These are phyloP conservation scores for Phytophthora pisi DNA, from an alignment of 352 stramenopile species.

Conservation along the genomic window DNA sequence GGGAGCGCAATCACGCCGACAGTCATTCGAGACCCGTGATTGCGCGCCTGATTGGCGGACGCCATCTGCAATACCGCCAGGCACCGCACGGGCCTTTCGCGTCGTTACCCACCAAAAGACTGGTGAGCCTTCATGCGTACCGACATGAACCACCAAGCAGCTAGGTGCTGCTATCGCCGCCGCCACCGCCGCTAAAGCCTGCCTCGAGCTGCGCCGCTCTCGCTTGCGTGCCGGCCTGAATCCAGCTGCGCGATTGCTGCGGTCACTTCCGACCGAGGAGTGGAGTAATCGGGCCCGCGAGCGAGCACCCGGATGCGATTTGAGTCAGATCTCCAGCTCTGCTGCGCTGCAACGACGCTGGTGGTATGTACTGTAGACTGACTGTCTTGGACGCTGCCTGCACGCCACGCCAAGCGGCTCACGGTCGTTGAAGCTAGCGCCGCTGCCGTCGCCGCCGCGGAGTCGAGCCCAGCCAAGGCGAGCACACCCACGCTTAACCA, in stretches of 20 bases:
- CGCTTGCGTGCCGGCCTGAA: slow-evolving; percentile 5
- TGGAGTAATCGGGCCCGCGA: slow-evolving; percentile 20
- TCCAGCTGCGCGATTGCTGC: slow-evolving; percentile 24
- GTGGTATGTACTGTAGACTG: background rate
- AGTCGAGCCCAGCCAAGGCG: background rate
- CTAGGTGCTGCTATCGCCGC: no score
- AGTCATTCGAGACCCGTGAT: slow-evolving; percentile 20
- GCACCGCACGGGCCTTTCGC: slow-evolving; percentile 23
- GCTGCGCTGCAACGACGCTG: background rate
- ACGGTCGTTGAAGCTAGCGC: background rate
- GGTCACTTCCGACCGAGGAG: slow-evolving; percentile 1
- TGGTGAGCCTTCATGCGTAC: background rate
- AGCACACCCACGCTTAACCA: background rate
- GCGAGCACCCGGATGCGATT: slow-evolving; percentile 5
- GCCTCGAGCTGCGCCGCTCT: background rate
- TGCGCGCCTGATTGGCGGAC: slow-evolving; percentile 11
- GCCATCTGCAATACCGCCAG: slow-evolving; percentile 13
- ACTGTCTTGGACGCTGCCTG: background rate
- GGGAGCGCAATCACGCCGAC: slow-evolving; percentile 20
- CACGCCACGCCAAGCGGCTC: background rate
- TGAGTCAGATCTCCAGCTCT: background rate
- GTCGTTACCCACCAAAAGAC: slow-evolving; percentile 22
- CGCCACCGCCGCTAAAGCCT: background rate
- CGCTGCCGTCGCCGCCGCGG: no score
- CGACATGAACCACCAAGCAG: background rate